These are phyloP conservation scores for Ceriops decandra DNA, from an alignment of 345 rosid species.

Conservation along the genomic window DNA sequence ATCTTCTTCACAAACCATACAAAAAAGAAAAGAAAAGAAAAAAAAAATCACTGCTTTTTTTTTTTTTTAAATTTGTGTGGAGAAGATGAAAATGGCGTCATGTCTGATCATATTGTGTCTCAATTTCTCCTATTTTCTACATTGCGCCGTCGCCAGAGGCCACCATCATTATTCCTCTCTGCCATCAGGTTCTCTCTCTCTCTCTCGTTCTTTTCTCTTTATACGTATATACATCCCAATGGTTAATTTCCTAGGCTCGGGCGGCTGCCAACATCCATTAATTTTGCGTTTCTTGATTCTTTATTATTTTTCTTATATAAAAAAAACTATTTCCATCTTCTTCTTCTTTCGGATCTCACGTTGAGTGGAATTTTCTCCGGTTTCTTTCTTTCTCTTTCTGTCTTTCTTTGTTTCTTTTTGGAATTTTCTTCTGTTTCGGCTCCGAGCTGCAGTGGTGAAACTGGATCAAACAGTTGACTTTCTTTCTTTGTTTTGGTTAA, in stretches of 20 bases:
- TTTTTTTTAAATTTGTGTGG: neutral
- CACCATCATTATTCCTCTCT: conserved; percentile 27
- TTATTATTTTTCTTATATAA: too few species aligned
- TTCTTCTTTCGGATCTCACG: too few species aligned
- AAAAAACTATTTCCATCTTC: too few species aligned
- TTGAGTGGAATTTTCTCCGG: too few species aligned
- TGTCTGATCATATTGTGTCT: conserved; percentile 9
- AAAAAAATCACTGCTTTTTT: neutral
- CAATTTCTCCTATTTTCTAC: conserved; percentile 21
- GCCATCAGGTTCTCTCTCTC: conserved; percentile 31
- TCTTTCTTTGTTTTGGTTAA: neutral
- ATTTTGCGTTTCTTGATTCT: too few species aligned
- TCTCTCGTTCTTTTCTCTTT: neutral
- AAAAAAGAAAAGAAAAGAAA: neutral
- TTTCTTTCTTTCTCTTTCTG: neutral
- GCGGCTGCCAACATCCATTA: too few species aligned
- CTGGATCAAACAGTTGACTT: neutral
- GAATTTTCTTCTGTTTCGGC: too few species aligned
- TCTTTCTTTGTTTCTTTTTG: neutral
- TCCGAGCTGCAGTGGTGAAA: neutral
- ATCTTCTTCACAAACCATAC: neutral
- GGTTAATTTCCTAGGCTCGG: neutral
- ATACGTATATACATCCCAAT: neutral
- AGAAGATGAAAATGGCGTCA: conserved; percentile 21
- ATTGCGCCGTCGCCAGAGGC: conserved; percentile 40